phyloP scores from a whole-genome alignment of 192 early-diverging fungal genomes.

The Backusella psychrophila region DNA sequence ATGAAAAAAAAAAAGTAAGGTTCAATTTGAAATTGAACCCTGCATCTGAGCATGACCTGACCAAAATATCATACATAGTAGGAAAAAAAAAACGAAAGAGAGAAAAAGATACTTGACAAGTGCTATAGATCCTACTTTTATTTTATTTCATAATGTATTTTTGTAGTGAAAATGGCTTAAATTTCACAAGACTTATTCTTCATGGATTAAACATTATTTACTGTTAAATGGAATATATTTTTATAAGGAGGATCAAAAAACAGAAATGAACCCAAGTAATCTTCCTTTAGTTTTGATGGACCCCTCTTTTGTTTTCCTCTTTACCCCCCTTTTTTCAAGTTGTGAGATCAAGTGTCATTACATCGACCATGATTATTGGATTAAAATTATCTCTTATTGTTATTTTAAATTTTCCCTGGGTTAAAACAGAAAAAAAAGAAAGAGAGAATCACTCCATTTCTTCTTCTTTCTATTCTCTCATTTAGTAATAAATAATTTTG shows the following conservation, averaged over 20 bases:
- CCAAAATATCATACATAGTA: background rate
- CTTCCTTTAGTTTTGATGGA: background rate
- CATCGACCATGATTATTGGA: background rate
- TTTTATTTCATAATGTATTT: background rate
- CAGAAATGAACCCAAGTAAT: background rate
- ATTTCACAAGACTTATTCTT: background rate
- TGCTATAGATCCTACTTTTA: background rate
- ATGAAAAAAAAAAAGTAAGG: background rate
- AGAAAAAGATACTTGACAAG: background rate
- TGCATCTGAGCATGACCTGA: background rate
- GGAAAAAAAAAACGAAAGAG: background rate
- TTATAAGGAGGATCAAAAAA: background rate
- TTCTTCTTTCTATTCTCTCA: background rate
- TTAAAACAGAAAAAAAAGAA: background rate
- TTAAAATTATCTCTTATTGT: background rate
- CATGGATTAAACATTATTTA: background rate
- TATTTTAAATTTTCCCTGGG: background rate
- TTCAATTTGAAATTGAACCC: background rate
- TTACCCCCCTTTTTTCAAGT: background rate
- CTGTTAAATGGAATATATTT: background rate
- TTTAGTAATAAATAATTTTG: background rate
- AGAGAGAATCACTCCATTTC: background rate
- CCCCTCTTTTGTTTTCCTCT: background rate
- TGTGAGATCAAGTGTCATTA: slow-evolving; percentile 1
- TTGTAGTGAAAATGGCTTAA: background rate